These are phyloP conservation scores for Vigna angularis DNA, from an alignment of 306 rosid species.

Conservation along the genomic window DNA sequence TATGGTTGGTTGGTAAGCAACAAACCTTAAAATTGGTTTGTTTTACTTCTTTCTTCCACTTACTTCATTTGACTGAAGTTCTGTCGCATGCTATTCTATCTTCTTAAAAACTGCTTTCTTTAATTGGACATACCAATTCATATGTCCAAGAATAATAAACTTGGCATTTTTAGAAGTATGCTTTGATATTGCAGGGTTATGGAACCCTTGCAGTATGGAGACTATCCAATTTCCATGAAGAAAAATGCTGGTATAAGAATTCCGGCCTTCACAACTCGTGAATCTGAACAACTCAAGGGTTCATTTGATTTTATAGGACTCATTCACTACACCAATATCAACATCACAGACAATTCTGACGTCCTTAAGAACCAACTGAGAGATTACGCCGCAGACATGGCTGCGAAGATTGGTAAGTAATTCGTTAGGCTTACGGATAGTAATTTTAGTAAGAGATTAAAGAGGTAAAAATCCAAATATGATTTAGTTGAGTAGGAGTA, in stretches of 20 bases:
- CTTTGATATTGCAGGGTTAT: constrained; percentile 54
- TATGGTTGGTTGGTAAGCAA: constrained; percentile 60
- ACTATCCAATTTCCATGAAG: constrained; percentile 71
- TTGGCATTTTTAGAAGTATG: not conserved
- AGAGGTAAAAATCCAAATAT: too few species aligned
- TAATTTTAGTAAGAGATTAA: not conserved
- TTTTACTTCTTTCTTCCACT: too few species aligned
- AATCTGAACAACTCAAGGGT: constrained; percentile 60
- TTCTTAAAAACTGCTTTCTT: constrained; percentile 17
- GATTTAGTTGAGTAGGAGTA: too few species aligned
- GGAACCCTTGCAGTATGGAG: constrained; percentile 71
- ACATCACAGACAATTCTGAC: constrained; percentile 50
- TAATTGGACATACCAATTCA: not conserved
- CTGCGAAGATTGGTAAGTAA: constrained; percentile 33
- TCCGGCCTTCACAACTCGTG: constrained; percentile 57
- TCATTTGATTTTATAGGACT: constrained; percentile 72
- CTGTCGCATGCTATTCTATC: not conserved
- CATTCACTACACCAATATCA: constrained; percentile 41
- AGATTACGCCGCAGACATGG: constrained; percentile 52
- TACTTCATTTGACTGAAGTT: too few species aligned
- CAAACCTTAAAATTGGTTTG: not conserved
- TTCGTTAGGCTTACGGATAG: not conserved
- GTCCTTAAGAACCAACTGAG: constrained; percentile 42
- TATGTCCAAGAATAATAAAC: not conserved
- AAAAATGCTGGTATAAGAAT: constrained; percentile 59